Percentiles rank a stretch among this genome's conserved stretches.
These are phyloP conservation scores for Gryganskiella cystojenkinii DNA, from an alignment of 192 early-diverging fungal species.

Conservation along the genomic window DNA sequence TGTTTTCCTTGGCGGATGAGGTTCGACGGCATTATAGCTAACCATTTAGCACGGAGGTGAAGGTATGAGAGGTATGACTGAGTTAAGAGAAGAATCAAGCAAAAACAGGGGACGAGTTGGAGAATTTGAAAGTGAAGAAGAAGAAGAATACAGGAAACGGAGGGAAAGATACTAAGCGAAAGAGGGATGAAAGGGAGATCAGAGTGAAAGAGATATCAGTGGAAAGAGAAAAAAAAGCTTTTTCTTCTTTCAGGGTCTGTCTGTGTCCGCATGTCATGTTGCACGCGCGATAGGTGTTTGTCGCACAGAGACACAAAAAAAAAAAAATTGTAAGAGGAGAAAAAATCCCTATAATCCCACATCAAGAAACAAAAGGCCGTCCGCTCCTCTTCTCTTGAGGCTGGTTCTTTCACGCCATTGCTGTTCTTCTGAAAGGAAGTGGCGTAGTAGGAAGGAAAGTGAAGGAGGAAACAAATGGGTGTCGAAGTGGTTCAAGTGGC, in stretches of 20 bases:
- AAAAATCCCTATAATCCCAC: background rate
- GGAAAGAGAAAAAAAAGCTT: background rate
- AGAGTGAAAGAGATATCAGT: background rate
- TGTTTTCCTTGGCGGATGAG: background rate
- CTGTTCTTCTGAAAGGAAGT: too few relatives aligned
- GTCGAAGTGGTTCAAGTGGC: too few relatives aligned
- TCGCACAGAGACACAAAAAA: background rate
- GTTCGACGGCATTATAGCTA: constrained; percentile 15
- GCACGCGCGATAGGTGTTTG: too few relatives aligned
- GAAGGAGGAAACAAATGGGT: background rate
- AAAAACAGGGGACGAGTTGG: too few relatives aligned
- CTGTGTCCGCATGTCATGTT: background rate
- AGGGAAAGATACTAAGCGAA: background rate
- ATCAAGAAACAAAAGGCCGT: background rate
- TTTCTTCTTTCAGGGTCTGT: background rate
- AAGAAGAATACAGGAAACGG: too few relatives aligned
- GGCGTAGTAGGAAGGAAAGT: background rate
- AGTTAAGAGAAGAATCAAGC: too few relatives aligned
- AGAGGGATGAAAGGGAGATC: background rate
- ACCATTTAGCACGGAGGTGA: background rate
- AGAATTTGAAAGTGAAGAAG: too few relatives aligned
- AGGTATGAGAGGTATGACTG: too few relatives aligned
- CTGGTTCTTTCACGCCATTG: too few relatives aligned
- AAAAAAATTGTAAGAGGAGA: background rate
- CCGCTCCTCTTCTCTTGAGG: too few relatives aligned